Evolutionary conservation across 495 filamentous ascomycete species (phyloP).

Genomic region (Podospora pseudoanserina): DNA sequence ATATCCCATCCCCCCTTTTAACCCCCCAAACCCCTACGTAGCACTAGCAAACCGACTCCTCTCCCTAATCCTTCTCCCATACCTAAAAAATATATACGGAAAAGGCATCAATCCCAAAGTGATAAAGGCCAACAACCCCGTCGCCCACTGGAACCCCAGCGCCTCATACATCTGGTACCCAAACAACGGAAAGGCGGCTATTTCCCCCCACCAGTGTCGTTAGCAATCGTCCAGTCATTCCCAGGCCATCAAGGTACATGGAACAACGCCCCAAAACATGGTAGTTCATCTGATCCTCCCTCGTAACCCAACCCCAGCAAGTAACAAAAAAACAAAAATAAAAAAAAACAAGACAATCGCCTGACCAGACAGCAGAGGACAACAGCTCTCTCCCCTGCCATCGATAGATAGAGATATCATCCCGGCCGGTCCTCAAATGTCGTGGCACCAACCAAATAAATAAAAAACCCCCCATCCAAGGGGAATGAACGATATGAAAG

Average conservation of each 20-base stretch:
- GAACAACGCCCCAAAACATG: not conserved
- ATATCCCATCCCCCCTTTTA: not conserved
- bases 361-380: conserved; percentile 30
- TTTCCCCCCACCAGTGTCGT: conserved; percentile 20
- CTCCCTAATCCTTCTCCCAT: conserved; percentile 52
- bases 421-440: not conserved
- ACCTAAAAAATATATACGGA: conserved; percentile 66
- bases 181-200: conserved; percentile 49
- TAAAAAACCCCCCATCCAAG: not conserved
- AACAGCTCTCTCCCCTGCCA: not conserved
- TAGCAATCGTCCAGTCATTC: conserved; percentile 20
- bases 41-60: conserved; percentile 45
- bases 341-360: not conserved
- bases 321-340: not conserved
- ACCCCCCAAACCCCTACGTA: conserved; percentile 14
- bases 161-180: conserved; percentile 59
- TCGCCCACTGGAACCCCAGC: conserved; percentile 71
- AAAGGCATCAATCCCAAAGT: conserved; percentile 67
- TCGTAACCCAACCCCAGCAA: not conserved
- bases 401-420: not conserved
- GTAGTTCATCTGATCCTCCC: not conserved
- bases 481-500: conserved; percentile 8
- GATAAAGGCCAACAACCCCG: conserved; percentile 64
- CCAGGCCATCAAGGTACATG: not conserved
- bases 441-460: conserved; percentile 16